Evolutionary conservation across 495 filamentous ascomycete genomes (phyloP).

Genomic region (Aspergillus saccharolyticus): DNA sequence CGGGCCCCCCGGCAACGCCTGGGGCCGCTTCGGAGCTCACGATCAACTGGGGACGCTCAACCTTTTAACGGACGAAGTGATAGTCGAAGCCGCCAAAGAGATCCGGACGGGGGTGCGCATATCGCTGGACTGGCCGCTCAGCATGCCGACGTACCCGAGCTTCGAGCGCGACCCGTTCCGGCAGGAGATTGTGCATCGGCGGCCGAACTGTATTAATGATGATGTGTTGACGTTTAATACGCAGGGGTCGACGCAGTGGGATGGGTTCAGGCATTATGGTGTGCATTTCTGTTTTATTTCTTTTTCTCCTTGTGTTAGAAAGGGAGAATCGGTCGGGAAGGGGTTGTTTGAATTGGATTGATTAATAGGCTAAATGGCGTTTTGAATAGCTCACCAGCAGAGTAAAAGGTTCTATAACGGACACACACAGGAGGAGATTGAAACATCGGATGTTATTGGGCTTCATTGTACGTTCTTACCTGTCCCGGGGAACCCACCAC

Average conservation of each 20-base stretch:
- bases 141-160: slow-evolving; percentile 23
- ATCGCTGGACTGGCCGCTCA: slow-evolving; percentile 37
- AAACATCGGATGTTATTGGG: slow-evolving; percentile 34
- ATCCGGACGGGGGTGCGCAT: slow-evolving; percentile 47
- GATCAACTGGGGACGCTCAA: slow-evolving; percentile 50
- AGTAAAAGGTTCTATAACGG: slow-evolving; percentile 37
- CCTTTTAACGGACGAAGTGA: slow-evolving; percentile 39
- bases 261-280: slow-evolving; percentile 52
- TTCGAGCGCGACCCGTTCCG: slow-evolving; percentile 28
- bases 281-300: slow-evolving; percentile 1
- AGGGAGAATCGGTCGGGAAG: background rate
- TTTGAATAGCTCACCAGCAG: background rate
- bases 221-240: slow-evolving; percentile 59
- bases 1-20: slow-evolving; percentile 46
- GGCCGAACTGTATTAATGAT: slow-evolving; percentile 49
- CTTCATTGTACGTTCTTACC: slow-evolving; percentile 46
- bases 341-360: too few relatives aligned
- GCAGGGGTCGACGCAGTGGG: slow-evolving; percentile 53
- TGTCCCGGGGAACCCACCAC: too few relatives aligned
- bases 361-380: too few relatives aligned
- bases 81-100: slow-evolving; percentile 39
- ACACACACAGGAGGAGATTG: slow-evolving; percentile 51
- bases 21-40: slow-evolving; percentile 43
- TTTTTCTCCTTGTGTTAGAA: too few relatives aligned
- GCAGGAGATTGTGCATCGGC: slow-evolving; percentile 33